Evolutionary conservation across 371 early-diverging fungal species (phyloP), one percentile per base, ranked within the genome.

Genomic region (Mucor sp.): DNA sequence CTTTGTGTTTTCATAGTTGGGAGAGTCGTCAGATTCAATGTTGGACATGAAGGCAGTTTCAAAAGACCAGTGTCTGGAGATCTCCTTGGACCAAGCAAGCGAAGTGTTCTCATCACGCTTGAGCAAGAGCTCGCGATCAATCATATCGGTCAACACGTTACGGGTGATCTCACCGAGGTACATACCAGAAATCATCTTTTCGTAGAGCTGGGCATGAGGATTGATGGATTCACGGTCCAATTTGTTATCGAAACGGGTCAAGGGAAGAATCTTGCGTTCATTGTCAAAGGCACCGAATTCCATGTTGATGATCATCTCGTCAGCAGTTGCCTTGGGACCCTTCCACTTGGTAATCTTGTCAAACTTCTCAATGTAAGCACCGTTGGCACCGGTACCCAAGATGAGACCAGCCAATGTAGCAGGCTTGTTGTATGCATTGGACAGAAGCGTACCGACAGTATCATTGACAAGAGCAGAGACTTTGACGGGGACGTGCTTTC

Each of bases 371-470:
- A 94, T 91, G 79, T 97, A 99, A 6, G 97, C 96, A 27, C 95
- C 97, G 69, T 99, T 99, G 56, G 95, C 89, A 43, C 99, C 99
- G 14, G 99, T 99, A 65, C 99, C 99, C 14, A 97, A 83, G 68
- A 97, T 96, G 19, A 96, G 90, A 67, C 96, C 97, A 73, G 95
- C 86, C 69, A 87, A 74, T 32, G 96, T 95, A 37, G 85, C 84
- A 8, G 95, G 93, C 58, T 91, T 78, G 57, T 80, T 73, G 86
- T 96, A 97, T 0, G 94, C 94, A 63, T 96, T 91, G 53, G 96
- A 89, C 27, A 96, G 79, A 19, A 97, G 81, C 0, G 97, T 96
- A 27, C 97, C 97, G 6, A 96, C 97, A 0, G 99, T 97, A 80
- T 99, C 98, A 76, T 99, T 99, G 65, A 99, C 91, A 25, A 98